Evolutionary conservation across 176 grass and related monocot genomes (phyloP), one percentile per base, ranked within the genome.

Genomic region (Dendrocalamus sinicus): DNA sequence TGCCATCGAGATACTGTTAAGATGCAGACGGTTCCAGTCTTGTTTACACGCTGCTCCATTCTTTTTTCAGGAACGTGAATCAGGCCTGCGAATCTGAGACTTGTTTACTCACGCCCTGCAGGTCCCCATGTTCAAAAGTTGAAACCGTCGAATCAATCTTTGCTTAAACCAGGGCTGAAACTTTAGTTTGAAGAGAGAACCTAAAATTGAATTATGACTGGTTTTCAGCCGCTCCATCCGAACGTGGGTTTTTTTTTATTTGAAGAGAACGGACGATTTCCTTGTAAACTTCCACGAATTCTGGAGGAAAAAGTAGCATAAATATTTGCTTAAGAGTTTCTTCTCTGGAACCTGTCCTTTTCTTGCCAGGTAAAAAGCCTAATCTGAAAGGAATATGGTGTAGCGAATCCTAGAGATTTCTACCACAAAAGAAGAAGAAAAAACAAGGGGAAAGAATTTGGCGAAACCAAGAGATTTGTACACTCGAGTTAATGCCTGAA

Each of bases 21-120:
- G 54, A 58, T 22, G 54, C 19, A 58, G 54, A 58, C 51, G 17
- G 51, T 17, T 17, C 51, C 15, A 17, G 51, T 1, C 16, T 52
- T 52, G 6, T 53, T 53, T 53, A 53, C 17, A 53, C 15, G 51
- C 15, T 53, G 17, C 15, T 53, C 51, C 51, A 17, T 17, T 7
- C 17, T 17, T 53, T 17, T 16, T 16, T 7, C 14, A 28, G 20
- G 62, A 77, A 85, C 83, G 47, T 77, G 61, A 60, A 70, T 46
- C 74, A 57, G 53, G 26, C 67, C 52, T 72, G 54, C 58, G 6
- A 86, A 51, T 41, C 67, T 14, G 75, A 17, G 54, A 37, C 58
- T 86, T 52, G 30, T 86, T 59, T 79, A 72, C 28, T 61, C 70
- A 9, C 14, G n/a, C 13, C n/a, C 46, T 30, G 46, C 71, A 32